Evolutionary conservation across 352 stramenopile genomes (phyloP), one percentile per base, ranked within the genome.

Genomic region (Pythium phragmiticola): DNA sequence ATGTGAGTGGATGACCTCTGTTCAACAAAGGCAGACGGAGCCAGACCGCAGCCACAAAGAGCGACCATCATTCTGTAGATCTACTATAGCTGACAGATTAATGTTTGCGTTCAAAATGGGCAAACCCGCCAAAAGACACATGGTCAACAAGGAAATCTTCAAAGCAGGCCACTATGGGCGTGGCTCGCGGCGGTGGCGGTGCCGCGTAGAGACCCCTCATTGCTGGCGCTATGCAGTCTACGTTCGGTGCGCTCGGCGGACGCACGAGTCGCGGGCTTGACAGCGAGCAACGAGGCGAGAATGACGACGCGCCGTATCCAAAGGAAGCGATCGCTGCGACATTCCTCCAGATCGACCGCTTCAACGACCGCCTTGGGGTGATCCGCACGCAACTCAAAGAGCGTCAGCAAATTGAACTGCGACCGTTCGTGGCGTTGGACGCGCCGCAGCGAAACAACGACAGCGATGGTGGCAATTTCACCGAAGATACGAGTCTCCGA

Each of bases 261-360:
- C 2, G 9, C 12, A 8, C 7, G 34, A 45, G 30, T 6, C 28
- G 41, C 36, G 60, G 57, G 41, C 49, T 43, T n/a, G 47, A 55
- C 23, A 2, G 4, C 26, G 33, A n/a, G 45, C 13, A 12, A 50
- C 49, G 60, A 7, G 21, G 16, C 50, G 33, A 30, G 12, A 21
- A 7, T 33, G 39, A 7, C 30, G 59, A 56, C 19, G 48, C 36
- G 33, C n/a, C 45, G 52, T 54, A 60, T 65, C 56, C 57, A 51
- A 72, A 64, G 19, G 33, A 48, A 51, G 42, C 51, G 36, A 71
- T 73, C 60, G 57, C 69, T 21, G 57, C 58, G 33, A 74, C 67
- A 52, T 63, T 76, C 14, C 59, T 64, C 46, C 82, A 79, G 51
- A 78, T 84, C 48, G 69, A 84, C 49, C 69, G 51, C 13, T 83